Percentiles rank a stretch among this genome's conserved stretches.
Evolutionary conservation across 805 yeast species (phyloP).

Genomic region (Helenozyma baotianmanensis): DNA sequence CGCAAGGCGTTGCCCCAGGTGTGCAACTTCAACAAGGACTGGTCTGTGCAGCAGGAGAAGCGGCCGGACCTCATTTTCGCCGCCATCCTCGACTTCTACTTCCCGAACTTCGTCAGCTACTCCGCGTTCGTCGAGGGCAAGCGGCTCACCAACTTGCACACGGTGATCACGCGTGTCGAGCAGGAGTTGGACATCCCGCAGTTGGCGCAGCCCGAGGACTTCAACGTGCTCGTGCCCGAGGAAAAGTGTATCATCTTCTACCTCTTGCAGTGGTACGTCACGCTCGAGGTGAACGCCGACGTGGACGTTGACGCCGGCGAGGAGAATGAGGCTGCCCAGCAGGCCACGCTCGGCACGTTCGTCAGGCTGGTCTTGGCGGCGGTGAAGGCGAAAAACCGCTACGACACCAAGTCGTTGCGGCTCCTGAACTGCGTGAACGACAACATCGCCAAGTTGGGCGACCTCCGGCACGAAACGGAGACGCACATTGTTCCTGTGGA

Average conservation of each 20-base stretch:
- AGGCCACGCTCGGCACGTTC: slow-evolving; percentile 1
- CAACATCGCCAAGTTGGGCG: slow-evolving; percentile 3
- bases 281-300: slow-evolving; percentile 19
- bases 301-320: not conserved
- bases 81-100: slow-evolving; percentile 28
- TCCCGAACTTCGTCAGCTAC: slow-evolving; percentile 15
- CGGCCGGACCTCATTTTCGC: slow-evolving; percentile 45
- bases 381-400: slow-evolving; percentile 22
- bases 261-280: slow-evolving; percentile 54
- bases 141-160: slow-evolving; percentile 10
- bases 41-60: slow-evolving; percentile 45
- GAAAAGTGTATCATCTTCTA: slow-evolving; percentile 58
- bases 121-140: slow-evolving; percentile 21
- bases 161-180: slow-evolving; percentile 41
- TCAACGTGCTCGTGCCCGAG: slow-evolving; percentile 47
- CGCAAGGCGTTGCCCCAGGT: slow-evolving; percentile 23
- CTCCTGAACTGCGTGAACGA: slow-evolving; percentile 23
- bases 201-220: slow-evolving; percentile 53
- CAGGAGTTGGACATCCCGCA: slow-evolving; percentile 45
- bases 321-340: not conserved
- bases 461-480: not conserved
- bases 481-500: not conserved
- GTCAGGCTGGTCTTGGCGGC: slow-evolving; percentile 7
- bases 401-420: slow-evolving; percentile 28
- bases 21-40: slow-evolving; percentile 49